Base-by-base conservation (phyloP, 106 monocot species). In the Narthecium ossifragum region DNA sequence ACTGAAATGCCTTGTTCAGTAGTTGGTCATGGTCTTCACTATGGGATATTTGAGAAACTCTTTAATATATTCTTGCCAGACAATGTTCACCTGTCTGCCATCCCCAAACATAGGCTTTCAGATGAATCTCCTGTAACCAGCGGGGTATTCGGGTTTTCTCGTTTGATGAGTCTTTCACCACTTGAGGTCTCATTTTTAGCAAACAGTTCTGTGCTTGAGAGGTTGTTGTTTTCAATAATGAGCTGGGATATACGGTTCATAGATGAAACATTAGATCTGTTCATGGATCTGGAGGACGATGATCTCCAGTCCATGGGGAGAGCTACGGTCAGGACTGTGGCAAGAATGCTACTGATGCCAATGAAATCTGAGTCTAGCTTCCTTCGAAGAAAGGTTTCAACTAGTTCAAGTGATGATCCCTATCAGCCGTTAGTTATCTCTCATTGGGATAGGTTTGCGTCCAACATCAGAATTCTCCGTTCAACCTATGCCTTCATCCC, bases 401-500 rank as follows among this genome's bases (percentile, higher is more conserved):
- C 83, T 69, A 78, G 86, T 56, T 69, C 65, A 30, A 22, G 36
- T 55, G 66, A 86, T 71, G 70, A 65, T 34, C 77, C 83, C 32
- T 94, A 65, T 71, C 81, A 84, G 57, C 34, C 80, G 46, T 71
- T 96, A 47, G 80, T 75, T 20, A 54, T 66, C 28, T 86, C 83
- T 55, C 86, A 96, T 71, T 67, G 74, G 57, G 86, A 96, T 20
- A 86, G 96, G 61, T 77, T 84, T 29, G 66, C 63, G 20, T 83
- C 83, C 40, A 90, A 84, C 64, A 69, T 57, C 46, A 78, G 72
- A 60, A 61, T 96, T 73, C 54, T 96, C 26, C 90, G 80, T 57
- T 73, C 86, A 46, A 63, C 70, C 55, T 84, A 96, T 78, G 83
- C 80, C 41, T 96, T 76, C 58, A 96, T 90, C 69, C 90, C 96